Percentiles rank a stretch among this genome's conserved stretches.
Evolutionary conservation across 495 filamentous ascomycete species (phyloP).

Genomic region (Aeminium ludgeri): DNA sequence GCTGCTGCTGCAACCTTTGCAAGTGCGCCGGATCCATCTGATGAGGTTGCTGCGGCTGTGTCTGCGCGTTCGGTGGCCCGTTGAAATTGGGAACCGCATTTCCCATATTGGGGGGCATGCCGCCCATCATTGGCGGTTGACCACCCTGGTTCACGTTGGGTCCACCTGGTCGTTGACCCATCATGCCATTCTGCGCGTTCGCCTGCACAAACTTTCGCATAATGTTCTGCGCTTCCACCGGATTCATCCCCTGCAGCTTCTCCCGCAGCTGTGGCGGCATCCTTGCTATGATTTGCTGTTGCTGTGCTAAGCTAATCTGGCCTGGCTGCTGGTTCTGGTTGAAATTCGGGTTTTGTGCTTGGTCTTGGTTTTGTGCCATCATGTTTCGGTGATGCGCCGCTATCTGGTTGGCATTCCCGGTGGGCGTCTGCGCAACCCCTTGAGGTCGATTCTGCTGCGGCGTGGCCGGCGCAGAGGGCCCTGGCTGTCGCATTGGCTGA

Average conservation of each 20-base stretch:
- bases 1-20: constrained; percentile 9
- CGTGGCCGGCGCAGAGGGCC: constrained; percentile 7
- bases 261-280: neutral
- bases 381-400: constrained; percentile 12
- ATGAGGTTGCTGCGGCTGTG: constrained; percentile 6
- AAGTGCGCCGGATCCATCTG: constrained; percentile 9
- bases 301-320: neutral
- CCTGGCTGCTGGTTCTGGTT: constrained; percentile 8
- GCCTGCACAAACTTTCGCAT: neutral
- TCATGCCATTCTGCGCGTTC: neutral
- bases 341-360: neutral
- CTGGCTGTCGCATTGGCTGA: constrained; percentile 34
- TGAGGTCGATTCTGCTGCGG: constrained; percentile 9
- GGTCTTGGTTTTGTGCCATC: neutral
- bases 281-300: neutral
- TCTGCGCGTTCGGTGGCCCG: constrained; percentile 6
- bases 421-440: constrained; percentile 8
- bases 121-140: neutral
- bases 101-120: constrained; percentile 3
- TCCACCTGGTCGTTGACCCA: neutral
- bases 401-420: constrained; percentile 5
- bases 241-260: neutral
- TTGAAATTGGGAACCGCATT: constrained; percentile 7
- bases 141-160: neutral
- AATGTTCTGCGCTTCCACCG: neutral